Percentiles rank a stretch among this genome's conserved stretches.
Conservation (phyloP, 129 eudicot genomes). For the Dittrichia graveolens region DNA sequence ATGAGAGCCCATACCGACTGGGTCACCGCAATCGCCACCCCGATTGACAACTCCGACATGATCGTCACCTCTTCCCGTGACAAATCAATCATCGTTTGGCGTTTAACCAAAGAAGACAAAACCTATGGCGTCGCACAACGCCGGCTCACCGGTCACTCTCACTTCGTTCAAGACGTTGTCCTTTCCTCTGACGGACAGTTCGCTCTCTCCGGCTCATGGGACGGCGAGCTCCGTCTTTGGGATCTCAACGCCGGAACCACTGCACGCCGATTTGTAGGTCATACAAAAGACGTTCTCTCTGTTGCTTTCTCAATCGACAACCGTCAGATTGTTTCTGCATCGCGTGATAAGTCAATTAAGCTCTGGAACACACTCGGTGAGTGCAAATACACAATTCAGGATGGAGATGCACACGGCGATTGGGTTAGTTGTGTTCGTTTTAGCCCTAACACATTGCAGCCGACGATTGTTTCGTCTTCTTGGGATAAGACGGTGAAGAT, state of each 20-base stretch:
- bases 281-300: constrained; percentile 71
- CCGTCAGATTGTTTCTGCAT: constrained; percentile 81
- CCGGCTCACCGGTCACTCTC: constrained; percentile 72
- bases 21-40: constrained; percentile 81
- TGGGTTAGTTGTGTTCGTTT: constrained; percentile 80
- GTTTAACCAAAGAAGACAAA: constrained; percentile 53
- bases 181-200: constrained; percentile 88
- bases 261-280: constrained; percentile 78
- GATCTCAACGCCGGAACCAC: constrained; percentile 65
- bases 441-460: constrained; percentile 63
- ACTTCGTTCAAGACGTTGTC: constrained; percentile 80
- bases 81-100: constrained; percentile 68
- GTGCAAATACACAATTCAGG: constrained; percentile 80
- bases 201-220: constrained; percentile 83
- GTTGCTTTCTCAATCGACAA: constrained; percentile 73
- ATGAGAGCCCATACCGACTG: constrained; percentile 79
- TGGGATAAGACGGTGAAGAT: constrained; percentile 74
- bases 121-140: constrained; percentile 70
- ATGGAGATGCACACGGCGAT: constrained; percentile 60
- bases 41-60: constrained; percentile 74
- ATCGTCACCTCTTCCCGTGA: constrained; percentile 72
- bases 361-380: constrained; percentile 89
- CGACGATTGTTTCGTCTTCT: constrained; percentile 60
- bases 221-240: constrained; percentile 82
- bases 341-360: constrained; percentile 61